Evolutionary conservation across 1,284 basidiomycete genomes (phyloP).

Genomic region (Ganoderma boninense): DNA sequence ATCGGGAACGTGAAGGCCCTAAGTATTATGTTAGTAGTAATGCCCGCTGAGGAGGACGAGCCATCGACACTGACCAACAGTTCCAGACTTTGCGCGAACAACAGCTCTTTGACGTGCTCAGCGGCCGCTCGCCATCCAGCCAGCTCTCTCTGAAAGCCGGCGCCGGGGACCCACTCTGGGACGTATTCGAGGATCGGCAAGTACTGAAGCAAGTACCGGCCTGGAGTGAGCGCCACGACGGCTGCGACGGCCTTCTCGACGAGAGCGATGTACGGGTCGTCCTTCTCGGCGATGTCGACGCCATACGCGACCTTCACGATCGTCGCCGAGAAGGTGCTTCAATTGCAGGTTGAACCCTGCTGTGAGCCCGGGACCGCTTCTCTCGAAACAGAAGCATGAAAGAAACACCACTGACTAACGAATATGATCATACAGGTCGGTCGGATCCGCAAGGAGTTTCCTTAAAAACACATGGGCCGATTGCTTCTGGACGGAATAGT

Average conservation of each 20-base stretch:
- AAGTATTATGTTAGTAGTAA: neutral
- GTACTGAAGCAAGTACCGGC: constrained; percentile 28
- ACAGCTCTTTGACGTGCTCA: neutral
- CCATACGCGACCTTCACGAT: constrained; percentile 34
- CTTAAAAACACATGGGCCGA: neutral
- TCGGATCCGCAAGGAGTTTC: neutral
- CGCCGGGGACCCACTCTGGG: constrained; percentile 38
- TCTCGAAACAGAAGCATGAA: too few species aligned
- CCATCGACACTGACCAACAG: constrained; percentile 4
- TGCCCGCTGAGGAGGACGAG: too few species aligned
- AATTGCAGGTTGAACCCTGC: neutral
- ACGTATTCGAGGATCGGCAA: constrained; percentile 32
- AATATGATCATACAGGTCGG: neutral
- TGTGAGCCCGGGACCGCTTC: neutral
- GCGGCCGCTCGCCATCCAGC: neutral
- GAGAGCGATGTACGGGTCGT: constrained; percentile 25
- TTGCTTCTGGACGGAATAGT: neutral
- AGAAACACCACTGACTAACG: neutral
- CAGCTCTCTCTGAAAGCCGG: constrained; percentile 27
- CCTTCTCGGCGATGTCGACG: constrained; percentile 11
- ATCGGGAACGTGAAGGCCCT: neutral
- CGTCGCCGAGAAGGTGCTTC: constrained; percentile 23
- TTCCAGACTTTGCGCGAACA: constrained; percentile 2
- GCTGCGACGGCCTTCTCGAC: constrained; percentile 24
- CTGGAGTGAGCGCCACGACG: constrained; percentile 21